Evolutionary conservation across 345 rosid species (phyloP), one percentile per base, ranked within the genome.

Genomic region (Boechera retrofracta): DNA sequence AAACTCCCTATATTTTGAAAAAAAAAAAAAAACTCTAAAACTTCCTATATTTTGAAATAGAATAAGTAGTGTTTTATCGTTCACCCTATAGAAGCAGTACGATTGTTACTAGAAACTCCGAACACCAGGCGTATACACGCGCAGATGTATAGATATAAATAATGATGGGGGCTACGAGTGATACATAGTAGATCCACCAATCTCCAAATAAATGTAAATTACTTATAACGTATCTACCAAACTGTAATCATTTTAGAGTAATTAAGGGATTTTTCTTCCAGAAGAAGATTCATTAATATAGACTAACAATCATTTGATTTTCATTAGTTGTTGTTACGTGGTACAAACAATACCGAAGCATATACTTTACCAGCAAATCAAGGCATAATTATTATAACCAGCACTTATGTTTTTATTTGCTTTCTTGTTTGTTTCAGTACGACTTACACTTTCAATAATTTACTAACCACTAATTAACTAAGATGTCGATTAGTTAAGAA

Each of bases 231-330:
- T 64, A 66, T 57, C 67, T 59, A 61, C 75, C 79, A 69, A 76
- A 76, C 64, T 42, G 47, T 10, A 69, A 41, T 76, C 64, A 76
- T 69, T 69, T 12, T 69, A 42, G 79, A 76, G 79, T 76, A 76
- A 52, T 26, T 52, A 61, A 42, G 64, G 55, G 0, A 10, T 31
- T 12, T 68, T 69, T 36, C 55, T 76, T 69, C 24, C 0, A 52
- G 29, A 44, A 24, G 47, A 74, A 65, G 71, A 21, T 44, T 55
- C 48, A 65, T 44, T 63, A 73, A 41, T 21, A 64, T 63, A 42
- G 11, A 68, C 48, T 29, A 60, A 60, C 52, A 58, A 69, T 74
- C 75, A 76, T 69, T 69, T 35, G 64, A 42, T 18, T 61, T 70
- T 76, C 64, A 69, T 61, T 75, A 67, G 68, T 28, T 75, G 72